Evolutionary conservation across 208 protist species (phyloP), one percentile per base, ranked within the genome.

Genomic region (Wallacemonas sp.): DNA sequence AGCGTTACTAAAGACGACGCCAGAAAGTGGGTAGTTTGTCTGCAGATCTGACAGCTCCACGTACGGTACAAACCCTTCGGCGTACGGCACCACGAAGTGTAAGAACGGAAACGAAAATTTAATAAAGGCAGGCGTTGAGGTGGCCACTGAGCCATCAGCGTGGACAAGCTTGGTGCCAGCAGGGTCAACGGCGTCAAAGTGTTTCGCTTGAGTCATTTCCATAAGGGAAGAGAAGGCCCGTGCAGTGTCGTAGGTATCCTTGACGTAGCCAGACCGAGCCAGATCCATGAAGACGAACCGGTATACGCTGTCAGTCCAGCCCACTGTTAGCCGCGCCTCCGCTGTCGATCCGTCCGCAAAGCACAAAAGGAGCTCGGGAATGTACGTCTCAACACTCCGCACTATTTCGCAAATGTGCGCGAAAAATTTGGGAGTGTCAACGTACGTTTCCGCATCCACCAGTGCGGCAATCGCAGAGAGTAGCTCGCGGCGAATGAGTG

Each of bases 361-460:
- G 45, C 2, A 72, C 58, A 12, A 45, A 22, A 62, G 36, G 8
- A 66, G 26, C 15, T 42, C 33, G 29, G 72, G 67, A 68, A 64
- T 5, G 65, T 73, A 57, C n/a, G 32, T 39, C 48, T 82, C 61
- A 17, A 91, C 54, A 39, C 83, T 85, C 19, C 60, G 37, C 19
- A 89, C 68, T 29, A 91, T 70, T 52, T 94, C 89, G 6, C 77
- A 84, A 34, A 91, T 69, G 65, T 94, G 82, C 36, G 67, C 63
- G 62, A 94, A 94, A 60, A 91, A 91, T 27, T 78, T 80, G 24
- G 89, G 89, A n/a, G 80, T 78, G 63, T 94, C 89, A 17, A 77
- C 77, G 67, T 87, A 92, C 26, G 82, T 54, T 57, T 94, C 89
- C 34, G 76, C 71, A 39, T 77, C 60, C 24, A 91, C 76, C 33